Conservation (phyloP, 2,329 filamentous ascomycete species). For the Alternaria panax region DNA sequence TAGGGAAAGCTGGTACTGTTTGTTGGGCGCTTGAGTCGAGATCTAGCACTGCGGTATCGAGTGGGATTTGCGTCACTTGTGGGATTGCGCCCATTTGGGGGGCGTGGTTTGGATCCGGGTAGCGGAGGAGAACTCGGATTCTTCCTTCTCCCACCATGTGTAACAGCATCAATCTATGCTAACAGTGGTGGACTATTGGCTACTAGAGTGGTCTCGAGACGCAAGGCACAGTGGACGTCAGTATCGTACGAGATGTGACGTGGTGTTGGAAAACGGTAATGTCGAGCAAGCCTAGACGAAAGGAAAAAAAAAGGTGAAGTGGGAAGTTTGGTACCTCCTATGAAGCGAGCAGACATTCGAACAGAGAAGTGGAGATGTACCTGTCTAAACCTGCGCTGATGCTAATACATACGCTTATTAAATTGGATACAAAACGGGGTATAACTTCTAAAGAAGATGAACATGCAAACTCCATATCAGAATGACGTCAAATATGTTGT, state of each 20-base stretch:
- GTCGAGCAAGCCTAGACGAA: neutral
- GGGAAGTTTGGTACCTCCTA: neutral
- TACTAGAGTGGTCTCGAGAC: neutral
- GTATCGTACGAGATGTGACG: neutral
- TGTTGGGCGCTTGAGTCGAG: neutral
- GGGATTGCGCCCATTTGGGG: neutral
- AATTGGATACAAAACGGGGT: neutral
- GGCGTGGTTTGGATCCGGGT: neutral
- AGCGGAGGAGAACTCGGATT: neutral
- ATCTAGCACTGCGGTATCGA: neutral
- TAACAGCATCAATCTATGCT: neutral
- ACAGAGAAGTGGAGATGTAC: neutral
- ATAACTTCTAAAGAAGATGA: neutral
- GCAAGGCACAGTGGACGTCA: neutral
- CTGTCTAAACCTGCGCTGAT: neutral
- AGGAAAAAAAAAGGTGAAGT: no score
- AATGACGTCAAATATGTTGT: neutral
- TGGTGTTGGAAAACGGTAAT: neutral
- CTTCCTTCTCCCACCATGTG: neutral
- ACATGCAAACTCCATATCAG: neutral
- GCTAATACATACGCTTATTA: neutral
- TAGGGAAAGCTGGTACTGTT: no score
- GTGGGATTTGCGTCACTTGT: neutral
- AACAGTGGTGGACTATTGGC: neutral
- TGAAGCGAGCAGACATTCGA: neutral